A percentile compares a stretch with the other conserved stretches of the same genome.
Conservation (phyloP, 257 asterid species). For the Nicotiana tomentosiformis region DNA sequence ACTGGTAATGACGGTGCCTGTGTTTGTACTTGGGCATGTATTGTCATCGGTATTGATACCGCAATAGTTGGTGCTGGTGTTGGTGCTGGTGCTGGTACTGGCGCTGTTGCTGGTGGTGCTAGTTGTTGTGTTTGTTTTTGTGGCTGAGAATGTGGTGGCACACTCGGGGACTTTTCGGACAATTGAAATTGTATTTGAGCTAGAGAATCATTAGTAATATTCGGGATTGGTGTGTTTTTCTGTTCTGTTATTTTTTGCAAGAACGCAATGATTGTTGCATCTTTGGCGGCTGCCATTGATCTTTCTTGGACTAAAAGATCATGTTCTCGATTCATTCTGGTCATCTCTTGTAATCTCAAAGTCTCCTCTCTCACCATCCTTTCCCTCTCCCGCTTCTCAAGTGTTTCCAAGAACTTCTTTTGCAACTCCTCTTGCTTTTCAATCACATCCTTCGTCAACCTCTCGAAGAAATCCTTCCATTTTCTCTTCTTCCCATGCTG, state of each 20-base stretch:
- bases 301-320: constrained; percentile 78
- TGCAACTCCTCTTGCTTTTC: constrained; percentile 63
- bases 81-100: neutral
- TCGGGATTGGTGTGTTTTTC: constrained; percentile 27
- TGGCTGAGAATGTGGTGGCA: constrained; percentile 9
- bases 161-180: neutral
- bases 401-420: constrained; percentile 41
- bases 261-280: constrained; percentile 65
- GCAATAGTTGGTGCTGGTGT: neutral
- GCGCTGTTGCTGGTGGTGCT: neutral
- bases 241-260: constrained; percentile 54
- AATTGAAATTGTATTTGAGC: constrained; percentile 11
- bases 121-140: neutral
- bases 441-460: constrained; percentile 46
- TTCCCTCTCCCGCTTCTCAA: constrained; percentile 52
- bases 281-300: constrained; percentile 67
- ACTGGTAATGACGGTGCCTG: neutral
- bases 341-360: constrained; percentile 71
- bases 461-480: constrained; percentile 40
- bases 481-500: constrained; percentile 35
- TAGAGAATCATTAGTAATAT: neutral
- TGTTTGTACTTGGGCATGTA: neutral
- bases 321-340: constrained; percentile 59
- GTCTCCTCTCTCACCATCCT: constrained; percentile 49
- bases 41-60: constrained; percentile 9